Base-by-base conservation (phyloP, 192 early-diverging fungal genomes). In the Coemansia reversa region DNA sequence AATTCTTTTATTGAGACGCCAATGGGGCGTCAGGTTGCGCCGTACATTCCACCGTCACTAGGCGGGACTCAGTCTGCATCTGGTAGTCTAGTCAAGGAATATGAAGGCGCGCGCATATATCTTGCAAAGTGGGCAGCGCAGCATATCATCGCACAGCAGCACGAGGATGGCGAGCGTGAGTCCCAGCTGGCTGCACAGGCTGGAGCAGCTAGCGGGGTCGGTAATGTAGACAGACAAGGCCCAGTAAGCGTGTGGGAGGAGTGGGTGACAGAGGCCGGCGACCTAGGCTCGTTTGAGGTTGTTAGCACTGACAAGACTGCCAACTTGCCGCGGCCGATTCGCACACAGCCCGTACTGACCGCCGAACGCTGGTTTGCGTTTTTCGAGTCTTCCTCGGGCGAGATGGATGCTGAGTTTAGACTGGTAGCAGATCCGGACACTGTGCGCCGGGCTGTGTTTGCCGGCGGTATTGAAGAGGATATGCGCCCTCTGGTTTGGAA, bases 401-500 rank as follows among this genome's bases (percentile, higher is more conserved):
- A 52, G 48, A 30, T 53, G 14, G 75, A 77, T 24, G 4, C 60
- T 20, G 74, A 80, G 16, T 71, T 69, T 57, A 69, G 66, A 23
- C 55, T 93, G 29, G 51, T 58, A 1, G 85, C 80, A 8, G 72
- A 78, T 30, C 60, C 86, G 23, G 82, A 76, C 16, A 63, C 81
- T 7, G 82, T 91, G 0, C 81, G 85, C 28, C 75, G 81, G 11
- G 79, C 80, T 16, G 81, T 92, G 22, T 93, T 92, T 62, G 72
- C 87, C 29, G 89, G 90, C 22, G 93, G 96, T 5, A 80, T 98
- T 2, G 90, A 92, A 29, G 84, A 86, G 53, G 87, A 89, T 45
- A 85, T 94, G 48, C 85, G 94, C 20, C 85, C 88, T 7, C 83
- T 92, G 25, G 92, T 93, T 8, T 98, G 94, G 94, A 90, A 92